Evolutionary conservation across 352 stramenopile species (phyloP).

Genomic region (Thraustochytrium striatum): DNA sequence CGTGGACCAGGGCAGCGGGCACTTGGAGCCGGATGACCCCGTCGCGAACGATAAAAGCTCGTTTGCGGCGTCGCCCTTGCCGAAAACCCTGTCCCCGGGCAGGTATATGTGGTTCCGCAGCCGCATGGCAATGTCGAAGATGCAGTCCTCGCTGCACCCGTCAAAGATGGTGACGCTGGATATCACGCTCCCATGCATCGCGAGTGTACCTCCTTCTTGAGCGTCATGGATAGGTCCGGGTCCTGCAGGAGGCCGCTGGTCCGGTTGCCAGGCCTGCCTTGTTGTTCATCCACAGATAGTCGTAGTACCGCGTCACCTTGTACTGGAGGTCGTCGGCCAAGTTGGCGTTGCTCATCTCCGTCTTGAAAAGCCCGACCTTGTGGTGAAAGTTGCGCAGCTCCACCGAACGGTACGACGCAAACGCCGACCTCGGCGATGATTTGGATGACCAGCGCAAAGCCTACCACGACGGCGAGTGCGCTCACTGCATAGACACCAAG

Average conservation of each 20-base stretch:
- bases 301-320: conserved; percentile 46
- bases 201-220: conserved; percentile 52
- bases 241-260: conserved; percentile 45
- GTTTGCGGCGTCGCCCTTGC: conserved; percentile 1
- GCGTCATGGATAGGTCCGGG: conserved; percentile 44
- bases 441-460: conserved; percentile 39
- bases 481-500: background rate
- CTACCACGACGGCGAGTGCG: conserved; percentile 28
- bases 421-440: conserved; percentile 43
- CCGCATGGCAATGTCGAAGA: conserved; percentile 46
- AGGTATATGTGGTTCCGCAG: conserved; percentile 21
- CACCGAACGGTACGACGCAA: conserved; percentile 12
- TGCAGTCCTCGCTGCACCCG: conserved; percentile 15
- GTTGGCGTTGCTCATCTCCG: conserved; percentile 20
- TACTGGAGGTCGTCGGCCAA: conserved; percentile 36
- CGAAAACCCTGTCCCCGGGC: conserved; percentile 8
- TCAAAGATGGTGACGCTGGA: conserved; percentile 30
- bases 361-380: conserved; percentile 33
- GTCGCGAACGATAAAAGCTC: conserved; percentile 29
- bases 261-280: conserved; percentile 18
- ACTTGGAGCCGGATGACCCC: background rate
- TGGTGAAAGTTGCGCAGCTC: conserved; percentile 28
- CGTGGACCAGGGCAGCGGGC: background rate
- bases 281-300: conserved; percentile 53
- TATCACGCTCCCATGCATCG: conserved; percentile 43